phyloP scores from a whole-genome alignment of 108 stramenopile genomes.

The Nannochloropsis salina region DNA sequence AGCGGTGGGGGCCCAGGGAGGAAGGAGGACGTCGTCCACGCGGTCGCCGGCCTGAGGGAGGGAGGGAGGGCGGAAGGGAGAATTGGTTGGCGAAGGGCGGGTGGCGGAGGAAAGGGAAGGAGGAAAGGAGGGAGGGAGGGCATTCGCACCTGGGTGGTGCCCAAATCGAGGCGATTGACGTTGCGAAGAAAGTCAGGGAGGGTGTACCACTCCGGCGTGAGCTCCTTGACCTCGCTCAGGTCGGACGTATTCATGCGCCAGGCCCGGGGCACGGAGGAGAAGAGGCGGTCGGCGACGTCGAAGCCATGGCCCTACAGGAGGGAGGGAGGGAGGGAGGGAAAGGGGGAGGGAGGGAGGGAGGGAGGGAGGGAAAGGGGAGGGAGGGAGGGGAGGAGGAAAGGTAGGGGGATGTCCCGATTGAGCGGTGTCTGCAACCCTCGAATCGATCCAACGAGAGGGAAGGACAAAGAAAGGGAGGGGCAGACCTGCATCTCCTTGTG shows the following conservation, averaged over 20 bases:
- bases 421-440: too few relatives aligned
- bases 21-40: slow-evolving; percentile 58
- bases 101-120: background rate
- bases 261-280: slow-evolving; percentile 79
- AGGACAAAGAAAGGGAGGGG: background rate
- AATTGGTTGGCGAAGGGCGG: background rate
- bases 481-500: slow-evolving; percentile 68
- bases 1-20: slow-evolving; percentile 58
- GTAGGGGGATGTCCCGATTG: too few relatives aligned
- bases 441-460: too few relatives aligned
- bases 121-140: background rate
- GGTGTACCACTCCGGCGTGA: slow-evolving; percentile 59
- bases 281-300: slow-evolving; percentile 95
- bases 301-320: slow-evolving; percentile 77
- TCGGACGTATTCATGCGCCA: slow-evolving; percentile 53
- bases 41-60: slow-evolving; percentile 38
- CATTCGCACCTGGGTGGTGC: slow-evolving; percentile 41
- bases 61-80: background rate
- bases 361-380: background rate
- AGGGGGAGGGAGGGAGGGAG: background rate
- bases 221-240: slow-evolving; percentile 60
- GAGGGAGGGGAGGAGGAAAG: background rate
- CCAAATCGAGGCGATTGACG: slow-evolving; percentile 48
- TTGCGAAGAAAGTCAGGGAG: slow-evolving; percentile 56
- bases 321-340: background rate